phyloP scores from a whole-genome alignment of 306 rosid genomes.

The Mucuna pruriens region DNA sequence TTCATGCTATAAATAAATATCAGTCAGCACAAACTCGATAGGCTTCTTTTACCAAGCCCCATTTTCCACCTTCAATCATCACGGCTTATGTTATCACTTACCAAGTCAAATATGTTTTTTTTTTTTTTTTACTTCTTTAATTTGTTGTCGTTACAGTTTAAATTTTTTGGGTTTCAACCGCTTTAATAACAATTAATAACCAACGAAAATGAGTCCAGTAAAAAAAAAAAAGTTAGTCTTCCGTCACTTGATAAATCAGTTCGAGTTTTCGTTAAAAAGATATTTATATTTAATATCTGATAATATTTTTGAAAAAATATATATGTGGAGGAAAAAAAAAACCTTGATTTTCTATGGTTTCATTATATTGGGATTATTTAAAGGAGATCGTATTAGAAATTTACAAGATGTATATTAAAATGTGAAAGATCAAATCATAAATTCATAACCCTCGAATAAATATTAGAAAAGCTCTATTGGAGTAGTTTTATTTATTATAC shows the following conservation, averaged over 20 bases:
- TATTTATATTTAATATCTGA: too few relatives aligned
- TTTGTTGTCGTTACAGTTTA: neutral
- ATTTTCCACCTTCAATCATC: neutral
- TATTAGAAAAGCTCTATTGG: neutral
- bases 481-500: too few relatives aligned
- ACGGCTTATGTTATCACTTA: neutral
- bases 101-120: neutral
- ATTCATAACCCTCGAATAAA: neutral
- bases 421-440: neutral
- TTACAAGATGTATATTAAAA: too few relatives aligned
- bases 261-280: too few relatives aligned
- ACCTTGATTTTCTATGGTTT: too few relatives aligned
- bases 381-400: neutral
- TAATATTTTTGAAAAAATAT: too few relatives aligned
- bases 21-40: neutral
- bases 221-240: too few relatives aligned
- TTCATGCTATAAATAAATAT: neutral
- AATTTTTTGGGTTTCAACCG: neutral
- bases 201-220: too few relatives aligned
- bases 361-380: neutral
- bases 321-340: too few relatives aligned
- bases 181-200: neutral
- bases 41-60: neutral
- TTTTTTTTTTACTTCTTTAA: too few relatives aligned
- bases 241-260: too few relatives aligned